Percentiles rank a stretch among this genome's conserved stretches.
These are phyloP conservation scores for Populus nigra DNA, from an alignment of 345 rosid genomes.

Conservation along the genomic window DNA sequence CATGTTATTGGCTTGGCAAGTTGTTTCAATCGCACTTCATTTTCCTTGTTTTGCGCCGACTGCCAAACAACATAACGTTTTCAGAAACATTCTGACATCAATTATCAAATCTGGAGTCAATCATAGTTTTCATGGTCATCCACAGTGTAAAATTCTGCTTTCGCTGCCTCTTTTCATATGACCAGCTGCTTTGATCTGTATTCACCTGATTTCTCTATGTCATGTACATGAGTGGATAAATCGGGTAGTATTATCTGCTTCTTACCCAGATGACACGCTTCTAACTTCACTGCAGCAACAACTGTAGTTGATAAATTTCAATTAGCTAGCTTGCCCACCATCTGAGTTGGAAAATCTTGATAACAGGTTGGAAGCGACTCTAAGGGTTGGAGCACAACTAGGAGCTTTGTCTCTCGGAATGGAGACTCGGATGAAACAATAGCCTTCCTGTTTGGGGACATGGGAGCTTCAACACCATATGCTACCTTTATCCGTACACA, in stretches of 20 bases:
- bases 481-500: conserved; percentile 63
- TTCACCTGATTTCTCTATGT: background rate
- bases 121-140: background rate
- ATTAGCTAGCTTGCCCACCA: background rate
- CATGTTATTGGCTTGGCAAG: background rate
- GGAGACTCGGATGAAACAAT: conserved; percentile 46
- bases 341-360: background rate
- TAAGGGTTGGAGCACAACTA: conserved; percentile 69
- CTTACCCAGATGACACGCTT: background rate
- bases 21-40: background rate
- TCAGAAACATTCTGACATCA: background rate
- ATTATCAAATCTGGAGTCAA: background rate
- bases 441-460: conserved; percentile 87
- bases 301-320: background rate
- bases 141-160: background rate
- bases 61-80: background rate
- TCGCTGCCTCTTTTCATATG: background rate
- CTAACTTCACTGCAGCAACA: background rate
- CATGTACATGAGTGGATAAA: background rate
- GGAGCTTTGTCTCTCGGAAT: conserved; percentile 64
- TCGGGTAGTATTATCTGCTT: background rate
- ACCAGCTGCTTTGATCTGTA: background rate
- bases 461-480: conserved; percentile 84
- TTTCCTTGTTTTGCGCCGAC: background rate
- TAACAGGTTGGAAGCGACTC: conserved; percentile 77